Conservation (phyloP, 495 filamentous ascomycete genomes). For the Annulohypoxylon bovei region DNA sequence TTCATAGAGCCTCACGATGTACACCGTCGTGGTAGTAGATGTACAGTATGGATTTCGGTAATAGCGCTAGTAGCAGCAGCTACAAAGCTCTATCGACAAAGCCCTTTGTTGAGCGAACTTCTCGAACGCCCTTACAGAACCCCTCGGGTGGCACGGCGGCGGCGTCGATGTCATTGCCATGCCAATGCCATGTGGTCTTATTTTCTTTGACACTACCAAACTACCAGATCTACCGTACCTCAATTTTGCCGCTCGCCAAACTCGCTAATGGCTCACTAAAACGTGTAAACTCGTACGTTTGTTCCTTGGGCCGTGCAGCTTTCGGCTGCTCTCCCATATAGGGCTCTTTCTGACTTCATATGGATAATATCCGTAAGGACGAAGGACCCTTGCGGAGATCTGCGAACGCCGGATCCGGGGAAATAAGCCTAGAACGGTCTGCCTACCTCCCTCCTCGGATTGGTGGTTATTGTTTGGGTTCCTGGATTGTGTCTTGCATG, state of each 20-base stretch:
- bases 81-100: background rate
- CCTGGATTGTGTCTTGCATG: slow-evolving; percentile 20
- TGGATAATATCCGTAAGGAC: slow-evolving; percentile 42
- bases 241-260: slow-evolving; percentile 38
- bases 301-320: slow-evolving; percentile 17
- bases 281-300: slow-evolving; percentile 12
- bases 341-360: slow-evolving; percentile 24
- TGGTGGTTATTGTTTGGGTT: background rate
- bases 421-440: slow-evolving; percentile 36
- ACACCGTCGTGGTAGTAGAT: background rate
- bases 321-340: slow-evolving; percentile 22
- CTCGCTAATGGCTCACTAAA: slow-evolving; percentile 14
- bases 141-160: slow-evolving; percentile 13
- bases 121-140: slow-evolving; percentile 26
- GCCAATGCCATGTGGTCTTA: slow-evolving; percentile 21
- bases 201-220: slow-evolving; percentile 22
- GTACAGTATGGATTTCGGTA: background rate
- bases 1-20: slow-evolving; percentile 13
- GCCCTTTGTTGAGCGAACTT: background rate
- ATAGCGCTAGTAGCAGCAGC: background rate
- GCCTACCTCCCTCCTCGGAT: slow-evolving; percentile 14
- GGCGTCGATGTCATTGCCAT: slow-evolving; percentile 8
- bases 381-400: slow-evolving; percentile 40
- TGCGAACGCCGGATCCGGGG: slow-evolving; percentile 35
- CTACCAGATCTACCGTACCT: slow-evolving; percentile 1